Evolutionary conservation across 768 basidiomycete genomes (phyloP).

Genomic region (Cystofilobasidium bisporidii): DNA sequence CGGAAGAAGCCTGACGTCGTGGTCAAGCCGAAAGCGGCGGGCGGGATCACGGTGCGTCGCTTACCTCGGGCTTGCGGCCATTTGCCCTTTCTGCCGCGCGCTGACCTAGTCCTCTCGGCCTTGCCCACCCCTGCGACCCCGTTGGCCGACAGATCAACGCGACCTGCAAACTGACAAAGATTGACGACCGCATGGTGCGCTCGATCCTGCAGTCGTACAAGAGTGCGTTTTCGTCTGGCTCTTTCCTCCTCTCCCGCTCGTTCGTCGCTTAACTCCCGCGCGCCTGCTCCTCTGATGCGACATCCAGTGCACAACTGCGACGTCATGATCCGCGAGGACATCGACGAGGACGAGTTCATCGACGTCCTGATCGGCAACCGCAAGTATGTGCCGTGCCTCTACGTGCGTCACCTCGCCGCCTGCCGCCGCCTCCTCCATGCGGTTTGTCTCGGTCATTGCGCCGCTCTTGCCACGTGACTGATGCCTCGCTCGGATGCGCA

Average conservation of each 20-base stretch:
- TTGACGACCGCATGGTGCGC: constrained; percentile 88
- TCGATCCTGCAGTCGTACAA: constrained; percentile 89
- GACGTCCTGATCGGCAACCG: constrained; percentile 90
- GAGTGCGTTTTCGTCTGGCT: constrained; percentile 40
- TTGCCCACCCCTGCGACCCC: too few relatives aligned
- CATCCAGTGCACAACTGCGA: constrained; percentile 64
- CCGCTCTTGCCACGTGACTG: too few relatives aligned
- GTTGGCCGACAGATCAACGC: constrained; percentile 68
- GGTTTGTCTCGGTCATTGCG: too few relatives aligned
- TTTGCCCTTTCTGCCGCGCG: too few relatives aligned
- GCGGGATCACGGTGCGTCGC: constrained; percentile 65
- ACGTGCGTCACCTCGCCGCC: too few relatives aligned
- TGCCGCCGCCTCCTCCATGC: too few relatives aligned
- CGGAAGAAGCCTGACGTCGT: constrained; percentile 83
- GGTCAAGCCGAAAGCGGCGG: constrained; percentile 85
- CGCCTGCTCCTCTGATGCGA: background rate
- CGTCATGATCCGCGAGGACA: constrained; percentile 97
- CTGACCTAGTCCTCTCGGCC: too few relatives aligned
- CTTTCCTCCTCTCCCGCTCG: background rate
- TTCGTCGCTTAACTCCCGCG: background rate
- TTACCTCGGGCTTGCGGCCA: too few relatives aligned
- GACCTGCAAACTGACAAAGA: constrained; percentile 87
- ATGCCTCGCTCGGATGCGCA: too few relatives aligned
- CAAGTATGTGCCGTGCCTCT: constrained; percentile 94
- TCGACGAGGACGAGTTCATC: constrained; percentile 55